Base-by-base conservation (phyloP, 768 basidiomycete species). In the Cyathus striatus region DNA sequence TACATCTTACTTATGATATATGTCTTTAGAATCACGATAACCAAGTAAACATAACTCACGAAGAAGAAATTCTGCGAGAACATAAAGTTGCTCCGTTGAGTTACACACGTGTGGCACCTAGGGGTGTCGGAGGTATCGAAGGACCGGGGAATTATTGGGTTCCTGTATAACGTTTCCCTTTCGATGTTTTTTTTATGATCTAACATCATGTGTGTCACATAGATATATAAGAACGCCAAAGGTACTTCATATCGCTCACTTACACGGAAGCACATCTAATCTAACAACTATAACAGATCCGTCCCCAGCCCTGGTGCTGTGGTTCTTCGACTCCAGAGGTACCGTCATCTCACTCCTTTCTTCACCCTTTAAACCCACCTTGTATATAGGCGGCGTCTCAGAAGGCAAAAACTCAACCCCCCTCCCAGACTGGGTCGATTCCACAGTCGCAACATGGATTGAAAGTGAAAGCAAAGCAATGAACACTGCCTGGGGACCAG, bases 261-360 rank as follows among this genome's bases (percentile, higher is more conserved):
- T 2, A 20, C 39, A 42, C 26, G 6, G 25, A 26, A 14, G 36
- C 39, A 24, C 13, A 46, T 7, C 37, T 23, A 47, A 26, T 18
- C 21, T n/a, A n/a, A n/a, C n/a, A n/a, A n/a, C n/a, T n/a, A n/a
- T 23, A 17, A 3, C 44, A 68, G 77, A 83, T 57, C n/a, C 22
- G 1, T 48, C 56, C 4, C 85, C 85, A 3, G 63, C 60, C 3
- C 64, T 86, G 7, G 58, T 88, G 37, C 58, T 87, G 3, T 89
- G 83, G 85, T 85, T 86, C 62, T 89, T 89, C 50, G 86, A 88
- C 60, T 87, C 86, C 2, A 70, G 84, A 46, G 81, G 81, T 78
- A 54, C 12, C 56, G 37, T 13, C n/a, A 24, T 33, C 34, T 4
- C 20, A 33, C 10, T 21, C 41, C 17, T 30, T 33, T 10, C 27